Conservation (phyloP, 768 basidiomycete genomes). For the Suillus luteus region DNA sequence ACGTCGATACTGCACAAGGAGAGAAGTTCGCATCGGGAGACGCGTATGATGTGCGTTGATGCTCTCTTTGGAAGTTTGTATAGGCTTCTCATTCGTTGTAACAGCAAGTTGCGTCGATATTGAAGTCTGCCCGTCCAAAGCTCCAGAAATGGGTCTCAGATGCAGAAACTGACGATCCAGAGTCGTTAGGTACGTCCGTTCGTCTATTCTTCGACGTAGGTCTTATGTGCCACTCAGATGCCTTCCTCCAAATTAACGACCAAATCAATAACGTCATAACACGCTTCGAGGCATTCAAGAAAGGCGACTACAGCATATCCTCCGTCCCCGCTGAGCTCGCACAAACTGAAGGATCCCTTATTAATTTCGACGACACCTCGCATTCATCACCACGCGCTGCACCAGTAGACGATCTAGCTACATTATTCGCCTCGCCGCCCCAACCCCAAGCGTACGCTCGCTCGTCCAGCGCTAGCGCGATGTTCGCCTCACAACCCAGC, state of each 20-base stretch:
- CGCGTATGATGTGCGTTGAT: constrained; percentile 77
- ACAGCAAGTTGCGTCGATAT: constrained; percentile 88
- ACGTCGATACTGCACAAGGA: constrained; percentile 68
- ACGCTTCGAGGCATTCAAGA: constrained; percentile 92
- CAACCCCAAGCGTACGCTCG: constrained; percentile 7
- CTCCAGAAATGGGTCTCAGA: constrained; percentile 98
- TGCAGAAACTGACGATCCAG: constrained; percentile 85
- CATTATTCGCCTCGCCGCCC: constrained; percentile 47
- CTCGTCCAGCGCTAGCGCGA: constrained; percentile 6
- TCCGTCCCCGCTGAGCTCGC: constrained; percentile 54
- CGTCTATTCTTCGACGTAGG: not conserved
- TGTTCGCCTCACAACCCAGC: constrained; percentile 19
- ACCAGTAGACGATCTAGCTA: constrained; percentile 59
- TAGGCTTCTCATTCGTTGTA: constrained; percentile 1
- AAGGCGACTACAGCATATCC: constrained; percentile 81
- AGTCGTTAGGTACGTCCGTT: constrained; percentile 71
- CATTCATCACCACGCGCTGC: constrained; percentile 23
- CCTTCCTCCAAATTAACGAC: constrained; percentile 95
- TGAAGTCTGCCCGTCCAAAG: constrained; percentile 83
- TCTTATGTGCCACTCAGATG: constrained; percentile 52
- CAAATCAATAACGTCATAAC: constrained; percentile 91
- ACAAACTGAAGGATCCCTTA: constrained; percentile 51
- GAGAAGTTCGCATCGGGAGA: constrained; percentile 88
- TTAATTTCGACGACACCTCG: constrained; percentile 71
- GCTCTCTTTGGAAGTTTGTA: not conserved